A percentile compares a stretch with the other conserved stretches of the same genome.
phyloP scores from a whole-genome alignment of 2,329 filamentous ascomycete genomes.

The Exophiala sp. region DNA sequence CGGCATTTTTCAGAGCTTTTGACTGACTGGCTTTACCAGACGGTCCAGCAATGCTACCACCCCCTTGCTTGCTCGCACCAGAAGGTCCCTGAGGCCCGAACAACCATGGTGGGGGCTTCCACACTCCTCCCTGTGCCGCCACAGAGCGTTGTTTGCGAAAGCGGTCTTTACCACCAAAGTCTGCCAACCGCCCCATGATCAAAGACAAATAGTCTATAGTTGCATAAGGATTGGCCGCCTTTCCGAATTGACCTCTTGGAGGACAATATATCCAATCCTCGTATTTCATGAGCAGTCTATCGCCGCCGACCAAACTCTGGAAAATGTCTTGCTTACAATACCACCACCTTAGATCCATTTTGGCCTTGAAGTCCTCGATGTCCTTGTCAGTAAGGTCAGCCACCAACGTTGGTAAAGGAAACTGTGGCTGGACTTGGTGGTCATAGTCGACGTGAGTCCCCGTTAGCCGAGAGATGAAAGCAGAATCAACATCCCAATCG shows the following conservation, averaged over 20 bases:
- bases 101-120: slow-evolving; percentile 43
- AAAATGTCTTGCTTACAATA: slow-evolving; percentile 92
- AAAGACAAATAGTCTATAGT: slow-evolving; percentile 85
- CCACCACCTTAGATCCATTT: slow-evolving; percentile 92
- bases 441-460: slow-evolving; percentile 59
- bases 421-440: slow-evolving; percentile 42
- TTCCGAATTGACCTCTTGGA: slow-evolving; percentile 75
- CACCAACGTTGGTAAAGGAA: slow-evolving; percentile 6
- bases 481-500: slow-evolving; percentile 52
- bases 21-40: too few relatives aligned
- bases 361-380: slow-evolving; percentile 72
- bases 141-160: slow-evolving; percentile 70
- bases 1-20: neutral
- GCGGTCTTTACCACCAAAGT: slow-evolving; percentile 75
- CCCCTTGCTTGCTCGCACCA: neutral
- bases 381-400: slow-evolving; percentile 53
- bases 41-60: neutral
- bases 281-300: slow-evolving; percentile 79
- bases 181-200: slow-evolving; percentile 72
- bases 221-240: slow-evolving; percentile 75
- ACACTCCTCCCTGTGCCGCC: slow-evolving; percentile 55
- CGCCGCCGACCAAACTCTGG: slow-evolving; percentile 84
- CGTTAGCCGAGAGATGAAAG: slow-evolving; percentile 56
- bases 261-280: slow-evolving; percentile 81
- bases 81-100: slow-evolving; percentile 34